Conservation (phyloP, 257 asterid species). For the Solanum sejunctum region DNA sequence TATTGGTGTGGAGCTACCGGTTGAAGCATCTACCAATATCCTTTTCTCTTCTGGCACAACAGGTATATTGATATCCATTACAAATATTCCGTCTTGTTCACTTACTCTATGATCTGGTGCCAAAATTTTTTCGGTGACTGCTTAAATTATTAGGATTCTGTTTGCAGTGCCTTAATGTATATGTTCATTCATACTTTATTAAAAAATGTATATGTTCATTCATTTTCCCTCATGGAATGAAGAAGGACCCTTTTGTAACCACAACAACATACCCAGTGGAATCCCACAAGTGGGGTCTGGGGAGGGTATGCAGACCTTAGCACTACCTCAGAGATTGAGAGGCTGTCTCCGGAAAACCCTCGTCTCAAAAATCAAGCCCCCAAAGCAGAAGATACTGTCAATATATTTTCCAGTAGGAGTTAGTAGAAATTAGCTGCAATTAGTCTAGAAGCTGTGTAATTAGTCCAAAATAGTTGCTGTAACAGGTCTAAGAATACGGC, state of each 20-base stretch:
- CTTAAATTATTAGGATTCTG: not conserved
- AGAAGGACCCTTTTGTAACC: not conserved
- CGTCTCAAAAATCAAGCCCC: too few species aligned
- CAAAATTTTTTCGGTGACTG: not conserved
- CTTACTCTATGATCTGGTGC: not conserved
- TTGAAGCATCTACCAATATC: constrained; percentile 76
- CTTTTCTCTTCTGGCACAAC: constrained; percentile 99
- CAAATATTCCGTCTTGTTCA: not conserved
- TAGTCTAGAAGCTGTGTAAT: too few species aligned
- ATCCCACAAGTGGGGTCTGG: too few species aligned
- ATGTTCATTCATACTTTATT: not conserved
- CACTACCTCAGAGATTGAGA: too few species aligned
- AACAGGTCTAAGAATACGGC: too few species aligned
- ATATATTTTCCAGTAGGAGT: too few species aligned
- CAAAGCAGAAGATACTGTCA: too few species aligned
- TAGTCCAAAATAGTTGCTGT: too few species aligned
- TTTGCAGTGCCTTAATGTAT: not conserved
- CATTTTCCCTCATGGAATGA: not conserved
- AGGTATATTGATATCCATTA: constrained; percentile 35
- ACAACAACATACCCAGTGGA: too few species aligned
- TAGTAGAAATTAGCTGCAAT: too few species aligned
- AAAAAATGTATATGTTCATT: not conserved
- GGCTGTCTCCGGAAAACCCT: too few species aligned
- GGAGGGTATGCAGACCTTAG: too few species aligned
- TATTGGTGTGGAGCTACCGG: constrained; percentile 54